These are phyloP conservation scores for Dendrocalamus sinicus DNA, from an alignment of 176 grass and related monocot genomes.

Conservation along the genomic window DNA sequence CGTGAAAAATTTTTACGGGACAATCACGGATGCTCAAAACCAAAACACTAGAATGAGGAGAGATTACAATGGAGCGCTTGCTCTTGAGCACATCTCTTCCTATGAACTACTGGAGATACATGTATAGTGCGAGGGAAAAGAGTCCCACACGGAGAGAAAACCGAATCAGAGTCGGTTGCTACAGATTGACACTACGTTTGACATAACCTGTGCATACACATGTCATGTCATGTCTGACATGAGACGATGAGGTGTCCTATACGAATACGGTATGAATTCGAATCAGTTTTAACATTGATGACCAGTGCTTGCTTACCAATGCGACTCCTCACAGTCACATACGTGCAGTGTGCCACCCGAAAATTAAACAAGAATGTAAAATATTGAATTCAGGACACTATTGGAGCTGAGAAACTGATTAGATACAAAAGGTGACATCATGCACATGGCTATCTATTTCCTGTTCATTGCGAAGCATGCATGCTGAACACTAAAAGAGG, in stretches of 20 bases:
- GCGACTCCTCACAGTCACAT: not conserved
- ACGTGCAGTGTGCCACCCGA: not conserved
- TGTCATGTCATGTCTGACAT: too few species aligned
- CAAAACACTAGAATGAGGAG: too few species aligned
- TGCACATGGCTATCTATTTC: not conserved
- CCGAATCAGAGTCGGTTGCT: too few species aligned
- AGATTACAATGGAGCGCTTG: too few species aligned
- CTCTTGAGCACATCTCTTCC: too few species aligned
- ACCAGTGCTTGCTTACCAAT: not conserved
- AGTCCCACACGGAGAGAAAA: too few species aligned
- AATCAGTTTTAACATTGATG: not conserved
- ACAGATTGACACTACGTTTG: too few species aligned
- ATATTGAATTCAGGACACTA: not conserved
- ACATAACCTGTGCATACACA: too few species aligned
- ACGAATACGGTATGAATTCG: rapidly evolving
- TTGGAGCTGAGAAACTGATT: not conserved
- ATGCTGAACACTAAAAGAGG: not conserved
- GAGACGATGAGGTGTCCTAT: too few species aligned
- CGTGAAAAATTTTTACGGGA: too few species aligned
- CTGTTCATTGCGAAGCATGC: not conserved
- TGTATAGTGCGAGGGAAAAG: too few species aligned
- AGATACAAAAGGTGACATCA: not conserved
- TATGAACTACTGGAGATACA: too few species aligned
- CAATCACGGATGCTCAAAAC: rapidly evolving
- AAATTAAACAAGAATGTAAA: not conserved